Base-by-base conservation (phyloP, 305 asterid genomes). In the Fraxinus baroniana region DNA sequence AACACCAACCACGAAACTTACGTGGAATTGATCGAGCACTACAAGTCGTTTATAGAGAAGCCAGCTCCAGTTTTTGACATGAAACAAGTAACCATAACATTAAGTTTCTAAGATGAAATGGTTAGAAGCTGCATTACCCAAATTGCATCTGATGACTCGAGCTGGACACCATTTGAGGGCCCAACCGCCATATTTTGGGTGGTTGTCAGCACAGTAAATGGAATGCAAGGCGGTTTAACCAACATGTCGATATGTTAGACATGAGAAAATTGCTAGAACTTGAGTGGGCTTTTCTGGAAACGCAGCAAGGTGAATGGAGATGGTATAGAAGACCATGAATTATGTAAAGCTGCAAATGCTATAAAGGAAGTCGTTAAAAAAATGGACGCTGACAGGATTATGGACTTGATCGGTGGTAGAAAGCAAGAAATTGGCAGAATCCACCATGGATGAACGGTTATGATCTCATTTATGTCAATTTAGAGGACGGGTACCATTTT, bases 391-490 rank as follows among this genome's bases (percentile, higher is more conserved):
- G 91, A 89, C 9, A 82, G 84, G 71, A 83, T 86, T n/a, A 18
- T 80, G 82, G 88, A 80, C 66, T 73, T 89, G 89, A 86, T 89
- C 18, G 90, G 81, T 90, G 91, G 91, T 71, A 87, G 87, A 89
- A 86, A 74, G 32, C 52, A 18, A 82, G 77, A 75, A 81, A 81
- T 4, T 39, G 74, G 8, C 64, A 75, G 7, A 52, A 55, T 80
- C 86, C 86, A 26, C 79, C 68, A 28, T 73, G 72, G 83, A 72
- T 80, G 79, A 33, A 52, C 2, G 60, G 74, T 32, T 62, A 18
- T 74, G 33, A 49, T 49, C 79, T 81, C 60, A 57, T 55, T 17
- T 57, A 71, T 81, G 79, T 57, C 13, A 75, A 81, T 9, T 52
- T 80, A 8, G 79, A 80, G 30, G 74, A 9, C 5, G 74, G 57